A percentile compares a stretch with the other conserved stretches of the same genome.
Conservation (phyloP, 257 asterid species). For the Fraxinus americana region DNA sequence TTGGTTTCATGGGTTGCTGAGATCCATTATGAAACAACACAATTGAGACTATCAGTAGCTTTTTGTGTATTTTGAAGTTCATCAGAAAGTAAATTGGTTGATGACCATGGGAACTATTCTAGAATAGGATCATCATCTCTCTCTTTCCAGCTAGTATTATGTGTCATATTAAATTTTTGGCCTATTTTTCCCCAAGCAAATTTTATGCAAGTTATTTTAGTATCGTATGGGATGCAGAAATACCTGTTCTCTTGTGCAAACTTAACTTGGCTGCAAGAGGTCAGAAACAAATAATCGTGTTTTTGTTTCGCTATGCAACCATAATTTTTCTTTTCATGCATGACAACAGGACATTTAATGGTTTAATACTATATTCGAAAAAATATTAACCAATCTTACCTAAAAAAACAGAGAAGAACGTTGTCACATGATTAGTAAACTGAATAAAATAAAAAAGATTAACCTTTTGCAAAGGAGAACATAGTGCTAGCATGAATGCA, state of each 20-base stretch:
- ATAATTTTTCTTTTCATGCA: neutral
- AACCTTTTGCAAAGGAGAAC: no score
- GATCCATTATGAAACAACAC: neutral
- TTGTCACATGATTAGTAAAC: no score
- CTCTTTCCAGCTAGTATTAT: neutral
- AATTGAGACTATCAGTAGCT: neutral
- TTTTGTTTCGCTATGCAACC: neutral
- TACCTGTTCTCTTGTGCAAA: neutral
- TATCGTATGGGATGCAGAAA: neutral
- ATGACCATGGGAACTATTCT: neutral
- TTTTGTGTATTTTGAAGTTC: neutral
- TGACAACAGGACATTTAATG: no score
- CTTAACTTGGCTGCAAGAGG: neutral
- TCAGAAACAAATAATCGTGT: neutral
- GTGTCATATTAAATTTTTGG: neutral
- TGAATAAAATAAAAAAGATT: no score
- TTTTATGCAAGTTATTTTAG: neutral
- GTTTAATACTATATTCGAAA: no score
- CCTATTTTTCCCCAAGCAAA: neutral
- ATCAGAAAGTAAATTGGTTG: neutral
- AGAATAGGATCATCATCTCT: neutral
- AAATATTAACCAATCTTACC: no score
- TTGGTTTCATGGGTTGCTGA: no score
- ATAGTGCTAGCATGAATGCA: no score
- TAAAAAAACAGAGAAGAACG: no score